Percentiles rank a stretch among this genome's conserved stretches.
phyloP scores from a whole-genome alignment of 768 basidiomycete genomes.

The Tulasnella sp. region DNA sequence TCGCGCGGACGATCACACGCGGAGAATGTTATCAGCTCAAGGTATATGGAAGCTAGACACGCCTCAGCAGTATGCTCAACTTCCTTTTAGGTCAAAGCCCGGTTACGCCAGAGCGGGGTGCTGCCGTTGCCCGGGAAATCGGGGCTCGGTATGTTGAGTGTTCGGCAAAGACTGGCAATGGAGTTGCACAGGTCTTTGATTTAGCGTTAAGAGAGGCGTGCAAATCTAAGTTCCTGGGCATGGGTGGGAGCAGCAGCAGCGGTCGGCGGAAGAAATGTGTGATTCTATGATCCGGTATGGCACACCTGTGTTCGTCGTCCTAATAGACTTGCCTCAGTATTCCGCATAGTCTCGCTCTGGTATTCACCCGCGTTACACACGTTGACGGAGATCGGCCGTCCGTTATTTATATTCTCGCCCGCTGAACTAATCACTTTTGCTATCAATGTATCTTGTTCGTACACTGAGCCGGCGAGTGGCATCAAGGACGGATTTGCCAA shows the following conservation, averaged over 20 bases:
- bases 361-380: not conserved
- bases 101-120: constrained; percentile 71
- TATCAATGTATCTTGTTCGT: not conserved
- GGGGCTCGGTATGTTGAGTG: constrained; percentile 91
- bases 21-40: constrained; percentile 80
- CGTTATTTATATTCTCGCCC: not conserved
- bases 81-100: constrained; percentile 41
- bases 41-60: constrained; percentile 25
- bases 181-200: constrained; percentile 86
- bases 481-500: not conserved
- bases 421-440: not conserved
- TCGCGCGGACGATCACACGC: constrained; percentile 72
- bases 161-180: constrained; percentile 79
- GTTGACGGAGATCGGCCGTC: not conserved
- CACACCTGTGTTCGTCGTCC: not conserved
- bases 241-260: constrained; percentile 65
- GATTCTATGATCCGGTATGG: constrained; percentile 31
- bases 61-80: constrained; percentile 9
- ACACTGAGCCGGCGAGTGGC: not conserved
- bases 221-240: constrained; percentile 32
- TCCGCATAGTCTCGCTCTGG: not conserved
- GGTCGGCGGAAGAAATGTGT: constrained; percentile 62
- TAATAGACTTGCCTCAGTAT: not conserved
- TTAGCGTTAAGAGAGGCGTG: constrained; percentile 60
- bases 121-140: constrained; percentile 78